Evolutionary conservation across 2,329 filamentous ascomycete species (phyloP).

Genomic region (Macroventuria anomochaeta): DNA sequence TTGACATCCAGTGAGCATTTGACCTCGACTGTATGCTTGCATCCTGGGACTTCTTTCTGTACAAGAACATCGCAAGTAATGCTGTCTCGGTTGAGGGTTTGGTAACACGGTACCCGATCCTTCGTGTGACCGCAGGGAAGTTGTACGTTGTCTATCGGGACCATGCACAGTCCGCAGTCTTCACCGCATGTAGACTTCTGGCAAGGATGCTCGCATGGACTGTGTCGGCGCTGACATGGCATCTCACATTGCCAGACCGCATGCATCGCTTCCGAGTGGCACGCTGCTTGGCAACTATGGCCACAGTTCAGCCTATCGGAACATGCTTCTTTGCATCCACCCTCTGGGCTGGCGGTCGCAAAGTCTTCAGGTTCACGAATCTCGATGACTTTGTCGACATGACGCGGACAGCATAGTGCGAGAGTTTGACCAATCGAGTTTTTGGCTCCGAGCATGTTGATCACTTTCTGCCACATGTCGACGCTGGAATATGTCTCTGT

Average conservation of each 20-base stretch:
- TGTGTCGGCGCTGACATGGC: slow-evolving; percentile 32
- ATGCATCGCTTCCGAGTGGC: slow-evolving; percentile 43
- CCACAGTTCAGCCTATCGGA: slow-evolving; percentile 36
- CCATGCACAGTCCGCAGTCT: slow-evolving; percentile 32
- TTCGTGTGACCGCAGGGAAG: slow-evolving; percentile 41
- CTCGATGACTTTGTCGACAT: slow-evolving; percentile 32
- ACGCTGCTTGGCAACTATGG: slow-evolving; percentile 36
- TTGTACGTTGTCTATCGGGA: slow-evolving; percentile 25
- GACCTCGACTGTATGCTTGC: slow-evolving; percentile 60
- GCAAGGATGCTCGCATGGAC: slow-evolving; percentile 37
- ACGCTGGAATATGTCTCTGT: slow-evolving; percentile 62
- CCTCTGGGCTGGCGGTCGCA: slow-evolving; percentile 35
- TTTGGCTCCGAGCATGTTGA: slow-evolving; percentile 56
- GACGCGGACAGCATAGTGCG: slow-evolving; percentile 39
- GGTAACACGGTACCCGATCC: slow-evolving; percentile 24
- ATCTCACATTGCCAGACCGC: slow-evolving; percentile 32
- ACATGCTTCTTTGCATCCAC: slow-evolving; percentile 38
- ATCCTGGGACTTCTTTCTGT: slow-evolving; percentile 59
- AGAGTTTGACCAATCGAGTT: slow-evolving; percentile 27
- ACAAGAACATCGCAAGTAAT: slow-evolving; percentile 61
- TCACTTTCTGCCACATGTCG: slow-evolving; percentile 68
- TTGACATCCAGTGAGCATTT: slow-evolving; percentile 59
- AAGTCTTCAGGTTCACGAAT: slow-evolving; percentile 41
- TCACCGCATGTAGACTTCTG: slow-evolving; percentile 39
- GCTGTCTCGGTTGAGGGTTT: slow-evolving; percentile 50